These are phyloP conservation scores for Chalara sp. DNA, from an alignment of 2,329 filamentous ascomycete species.

Conservation along the genomic window DNA sequence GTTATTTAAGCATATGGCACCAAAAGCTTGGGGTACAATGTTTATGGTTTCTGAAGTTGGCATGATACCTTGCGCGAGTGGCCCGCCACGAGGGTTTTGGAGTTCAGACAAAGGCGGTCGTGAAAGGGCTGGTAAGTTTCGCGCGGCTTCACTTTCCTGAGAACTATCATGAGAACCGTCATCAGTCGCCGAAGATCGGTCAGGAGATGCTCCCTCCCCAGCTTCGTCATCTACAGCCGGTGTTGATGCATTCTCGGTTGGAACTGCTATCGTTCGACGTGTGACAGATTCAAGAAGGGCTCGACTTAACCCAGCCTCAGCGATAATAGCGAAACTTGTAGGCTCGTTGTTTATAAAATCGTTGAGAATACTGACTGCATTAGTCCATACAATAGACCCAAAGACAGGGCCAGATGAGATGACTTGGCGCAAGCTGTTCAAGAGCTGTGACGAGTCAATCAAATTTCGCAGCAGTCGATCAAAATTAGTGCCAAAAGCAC, in stretches of 20 bases:
- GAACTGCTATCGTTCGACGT: slow-evolving; percentile 33
- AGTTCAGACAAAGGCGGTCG: slow-evolving; percentile 47
- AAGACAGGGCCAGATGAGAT: slow-evolving; percentile 74
- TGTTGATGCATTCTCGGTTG: slow-evolving; percentile 21
- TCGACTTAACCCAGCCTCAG: slow-evolving; percentile 84
- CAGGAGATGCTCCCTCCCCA: slow-evolving; percentile 13
- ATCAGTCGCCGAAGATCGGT: slow-evolving; percentile 24
- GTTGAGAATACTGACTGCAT: slow-evolving; percentile 83
- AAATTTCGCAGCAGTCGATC: slow-evolving; percentile 87
- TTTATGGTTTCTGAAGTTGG: slow-evolving; percentile 85
- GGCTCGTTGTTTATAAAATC: slow-evolving; percentile 99
- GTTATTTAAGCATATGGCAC: slow-evolving; percentile 88
- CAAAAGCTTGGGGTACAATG: slow-evolving; percentile 80
- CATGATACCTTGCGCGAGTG: slow-evolving; percentile 66
- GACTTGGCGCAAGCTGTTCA: slow-evolving; percentile 72
- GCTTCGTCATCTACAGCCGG: slow-evolving; percentile 18
- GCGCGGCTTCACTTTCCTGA: slow-evolving; percentile 30
- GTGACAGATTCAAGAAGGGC: slow-evolving; percentile 80
- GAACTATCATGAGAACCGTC: slow-evolving; percentile 34
- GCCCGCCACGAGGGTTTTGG: slow-evolving; percentile 34
- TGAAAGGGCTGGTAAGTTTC: slow-evolving; percentile 33
- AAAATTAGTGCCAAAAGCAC: slow-evolving; percentile 66
- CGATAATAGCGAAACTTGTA: slow-evolving; percentile 92
- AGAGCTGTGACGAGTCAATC: slow-evolving; percentile 83
- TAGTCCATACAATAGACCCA: slow-evolving; percentile 93